Conservation (phyloP, 1,284 basidiomycete genomes). For the Meripilus lineatus region DNA sequence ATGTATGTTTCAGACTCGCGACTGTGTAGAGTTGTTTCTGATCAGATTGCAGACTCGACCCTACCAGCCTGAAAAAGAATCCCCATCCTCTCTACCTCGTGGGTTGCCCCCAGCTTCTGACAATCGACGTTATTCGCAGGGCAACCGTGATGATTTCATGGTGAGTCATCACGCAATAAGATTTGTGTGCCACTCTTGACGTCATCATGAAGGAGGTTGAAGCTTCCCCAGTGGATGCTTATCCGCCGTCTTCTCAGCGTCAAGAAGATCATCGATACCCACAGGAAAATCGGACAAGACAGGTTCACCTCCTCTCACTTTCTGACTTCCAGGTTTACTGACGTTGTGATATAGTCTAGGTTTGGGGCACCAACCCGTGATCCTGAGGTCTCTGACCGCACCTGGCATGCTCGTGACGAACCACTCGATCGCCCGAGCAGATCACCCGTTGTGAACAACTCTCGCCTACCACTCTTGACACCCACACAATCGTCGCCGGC, state of each 20-base stretch:
- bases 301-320: not conserved
- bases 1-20: not conserved
- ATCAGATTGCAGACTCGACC: not conserved
- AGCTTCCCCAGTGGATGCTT: not conserved
- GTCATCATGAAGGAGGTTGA: not conserved
- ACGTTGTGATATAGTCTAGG: constrained; percentile 4
- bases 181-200: not conserved
- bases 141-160: not conserved
- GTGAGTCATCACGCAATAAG: not conserved
- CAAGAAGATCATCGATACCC: not conserved
- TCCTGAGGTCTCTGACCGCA: not conserved
- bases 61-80: not conserved
- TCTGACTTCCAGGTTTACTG: not conserved
- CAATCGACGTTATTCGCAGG: too few relatives aligned
- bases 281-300: not conserved
- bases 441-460: not conserved
- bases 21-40: not conserved
- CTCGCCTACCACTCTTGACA: not conserved
- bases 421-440: constrained; percentile 5
- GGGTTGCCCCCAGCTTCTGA: not conserved
- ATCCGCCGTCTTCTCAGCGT: not conserved
- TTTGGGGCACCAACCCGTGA: constrained; percentile 1
- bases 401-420: constrained; percentile 10
- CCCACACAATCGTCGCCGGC: not conserved
- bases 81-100: not conserved